These are phyloP conservation scores for Pleurotus eryngii DNA, from an alignment of 768 basidiomycete genomes.

Conservation along the genomic window DNA sequence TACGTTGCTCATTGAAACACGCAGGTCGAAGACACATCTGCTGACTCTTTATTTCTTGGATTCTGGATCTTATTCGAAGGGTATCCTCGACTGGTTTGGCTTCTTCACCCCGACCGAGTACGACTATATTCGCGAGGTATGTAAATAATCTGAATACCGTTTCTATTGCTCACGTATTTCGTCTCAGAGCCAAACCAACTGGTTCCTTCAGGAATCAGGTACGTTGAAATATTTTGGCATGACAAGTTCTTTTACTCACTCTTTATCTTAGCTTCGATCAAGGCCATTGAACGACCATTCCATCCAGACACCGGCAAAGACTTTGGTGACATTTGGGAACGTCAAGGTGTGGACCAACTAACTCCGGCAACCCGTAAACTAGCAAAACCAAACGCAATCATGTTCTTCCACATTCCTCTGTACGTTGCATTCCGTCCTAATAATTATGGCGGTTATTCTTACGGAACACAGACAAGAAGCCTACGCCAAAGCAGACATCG, in stretches of 20 bases:
- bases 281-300: constrained; percentile 80
- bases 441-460: not conserved
- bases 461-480: constrained; percentile 59
- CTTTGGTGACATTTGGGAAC: constrained; percentile 61
- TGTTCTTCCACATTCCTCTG: constrained; percentile 99
- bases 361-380: constrained; percentile 52
- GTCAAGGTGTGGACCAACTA: constrained; percentile 54
- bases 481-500: constrained; percentile 64
- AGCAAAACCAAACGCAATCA: constrained; percentile 92
- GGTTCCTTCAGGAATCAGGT: constrained; percentile 85
- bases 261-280: constrained; percentile 46
- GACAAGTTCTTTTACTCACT: not conserved
- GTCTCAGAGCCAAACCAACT: constrained; percentile 73
- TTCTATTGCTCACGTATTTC: not conserved
- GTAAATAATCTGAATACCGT: constrained; percentile 12
- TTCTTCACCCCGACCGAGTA: constrained; percentile 71
- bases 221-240: constrained; percentile 11
- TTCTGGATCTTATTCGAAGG: constrained; percentile 73
- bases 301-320: constrained; percentile 72
- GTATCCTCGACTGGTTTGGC: constrained; percentile 58
- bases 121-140: constrained; percentile 77
- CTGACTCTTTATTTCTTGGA: constrained; percentile 91
- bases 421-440: constrained; percentile 30
- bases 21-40: constrained; percentile 82
- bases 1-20: not conserved